Conservation (phyloP, 1,284 basidiomycete genomes). For the Ganoderma lucidum region DNA sequence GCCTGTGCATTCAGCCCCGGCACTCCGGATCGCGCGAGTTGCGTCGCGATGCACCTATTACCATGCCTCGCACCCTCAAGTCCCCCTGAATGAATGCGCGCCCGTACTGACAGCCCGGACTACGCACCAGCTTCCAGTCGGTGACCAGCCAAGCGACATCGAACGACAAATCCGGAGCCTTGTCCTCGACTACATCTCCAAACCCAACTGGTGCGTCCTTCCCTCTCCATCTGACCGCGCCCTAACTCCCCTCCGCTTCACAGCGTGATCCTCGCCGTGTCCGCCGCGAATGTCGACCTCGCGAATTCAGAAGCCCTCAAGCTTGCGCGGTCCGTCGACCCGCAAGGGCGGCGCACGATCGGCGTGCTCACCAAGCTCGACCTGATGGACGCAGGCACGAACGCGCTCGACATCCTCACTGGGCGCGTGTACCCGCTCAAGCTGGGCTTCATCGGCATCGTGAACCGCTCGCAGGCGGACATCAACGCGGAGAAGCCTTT, state of each 20-base stretch:
- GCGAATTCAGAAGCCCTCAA: conserved; percentile 99
- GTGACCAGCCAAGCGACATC: conserved; percentile 94
- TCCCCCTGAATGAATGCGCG: neutral
- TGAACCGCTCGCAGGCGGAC: conserved; percentile 97
- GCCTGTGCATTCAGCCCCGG: neutral
- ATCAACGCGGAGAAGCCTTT: conserved; percentile 93
- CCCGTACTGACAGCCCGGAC: conserved; percentile 10
- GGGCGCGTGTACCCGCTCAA: conserved; percentile 98
- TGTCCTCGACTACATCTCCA: conserved; percentile 94
- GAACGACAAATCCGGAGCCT: conserved; percentile 96
- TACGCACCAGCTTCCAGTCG: conserved; percentile 79
- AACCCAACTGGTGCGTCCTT: conserved; percentile 86
- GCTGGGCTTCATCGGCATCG: conserved; percentile 97
- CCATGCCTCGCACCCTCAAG: neutral
- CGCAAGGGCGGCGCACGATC: conserved; percentile 94
- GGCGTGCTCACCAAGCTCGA: conserved; percentile 98
- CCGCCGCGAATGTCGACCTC: conserved; percentile 96
- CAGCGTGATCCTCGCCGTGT: conserved; percentile 96
- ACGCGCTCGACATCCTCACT: conserved; percentile 95
- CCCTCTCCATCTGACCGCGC: neutral
- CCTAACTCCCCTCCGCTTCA: neutral
- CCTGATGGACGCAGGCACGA: conserved; percentile 98
- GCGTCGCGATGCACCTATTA: neutral
- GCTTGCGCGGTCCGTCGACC: conserved; percentile 94
- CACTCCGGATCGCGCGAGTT: neutral